Conservation (phyloP, 176 grass and related monocot species). For the Zea luxurians region DNA sequence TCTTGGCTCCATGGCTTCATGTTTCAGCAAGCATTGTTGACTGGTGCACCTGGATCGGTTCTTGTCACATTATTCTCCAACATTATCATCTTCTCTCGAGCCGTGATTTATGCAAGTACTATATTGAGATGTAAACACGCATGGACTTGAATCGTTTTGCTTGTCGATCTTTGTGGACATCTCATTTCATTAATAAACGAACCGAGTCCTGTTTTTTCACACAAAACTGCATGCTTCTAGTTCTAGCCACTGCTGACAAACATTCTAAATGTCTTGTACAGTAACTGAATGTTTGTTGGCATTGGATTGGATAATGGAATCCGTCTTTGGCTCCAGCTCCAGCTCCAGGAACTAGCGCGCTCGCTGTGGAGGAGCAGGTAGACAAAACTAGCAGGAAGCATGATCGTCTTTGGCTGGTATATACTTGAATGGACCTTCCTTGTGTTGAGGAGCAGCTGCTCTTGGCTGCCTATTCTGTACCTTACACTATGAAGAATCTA, state of each 20-base stretch:
- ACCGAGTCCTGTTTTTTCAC: neutral
- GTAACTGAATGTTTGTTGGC: neutral
- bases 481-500: neutral
- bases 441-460: slow-evolving; percentile 6
- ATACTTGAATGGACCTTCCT: neutral
- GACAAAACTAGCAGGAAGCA: neutral
- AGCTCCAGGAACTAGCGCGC: too few species aligned
- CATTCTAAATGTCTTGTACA: neutral
- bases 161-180: neutral
- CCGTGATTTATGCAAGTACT: neutral
- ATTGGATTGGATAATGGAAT: neutral
- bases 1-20: too few species aligned
- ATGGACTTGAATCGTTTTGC: neutral
- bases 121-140: neutral
- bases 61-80: neutral
- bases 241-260: neutral
- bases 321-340: slow-evolving; percentile 4
- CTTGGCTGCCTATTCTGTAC: slow-evolving; percentile 20
- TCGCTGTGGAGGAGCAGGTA: too few species aligned
- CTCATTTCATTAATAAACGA: neutral
- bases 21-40: too few species aligned
- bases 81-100: neutral
- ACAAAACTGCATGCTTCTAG: neutral
- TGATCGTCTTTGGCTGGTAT: neutral
- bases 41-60: neutral